phyloP scores from a whole-genome alignment of 768 basidiomycete species.

The Omphalotus guepiniiformis region DNA sequence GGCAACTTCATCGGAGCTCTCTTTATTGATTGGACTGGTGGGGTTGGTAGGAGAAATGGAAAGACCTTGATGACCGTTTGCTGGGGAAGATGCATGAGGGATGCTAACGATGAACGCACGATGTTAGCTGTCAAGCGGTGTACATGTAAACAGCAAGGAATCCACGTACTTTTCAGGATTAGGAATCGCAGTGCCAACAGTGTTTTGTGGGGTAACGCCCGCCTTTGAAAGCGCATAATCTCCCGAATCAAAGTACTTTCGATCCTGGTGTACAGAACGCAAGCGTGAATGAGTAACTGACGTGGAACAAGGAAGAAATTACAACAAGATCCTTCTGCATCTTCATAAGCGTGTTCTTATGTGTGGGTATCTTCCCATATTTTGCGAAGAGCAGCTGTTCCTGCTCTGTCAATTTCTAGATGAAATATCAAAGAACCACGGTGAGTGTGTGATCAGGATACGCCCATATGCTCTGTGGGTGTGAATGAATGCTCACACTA shows the following conservation, averaged over 20 bases:
- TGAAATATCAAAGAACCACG: slow-evolving; percentile 5
- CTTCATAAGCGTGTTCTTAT: slow-evolving; percentile 90
- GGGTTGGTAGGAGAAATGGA: slow-evolving; percentile 76
- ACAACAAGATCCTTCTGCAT: slow-evolving; percentile 77
- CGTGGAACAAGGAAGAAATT: too few species aligned
- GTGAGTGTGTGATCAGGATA: slow-evolving; percentile 12
- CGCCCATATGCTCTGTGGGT: slow-evolving; percentile 1
- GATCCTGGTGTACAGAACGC: slow-evolving; percentile 57
- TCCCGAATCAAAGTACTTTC: slow-evolving; percentile 99
- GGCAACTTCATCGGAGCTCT: slow-evolving; percentile 5
- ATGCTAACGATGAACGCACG: slow-evolving; percentile 60
- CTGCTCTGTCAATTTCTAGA: slow-evolving; percentile 76
- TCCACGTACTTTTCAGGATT: slow-evolving; percentile 90
- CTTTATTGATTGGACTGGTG: slow-evolving; percentile 47
- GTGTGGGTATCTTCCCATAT: slow-evolving; percentile 91
- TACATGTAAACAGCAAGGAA: slow-evolving; percentile 2
- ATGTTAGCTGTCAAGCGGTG: not conserved
- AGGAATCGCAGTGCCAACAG: slow-evolving; percentile 96
- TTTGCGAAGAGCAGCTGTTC: slow-evolving; percentile 92
- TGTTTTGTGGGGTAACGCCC: slow-evolving; percentile 79
- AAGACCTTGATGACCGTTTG: slow-evolving; percentile 47
- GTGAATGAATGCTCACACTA: slow-evolving; percentile 52
- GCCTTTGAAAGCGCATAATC: slow-evolving; percentile 98
- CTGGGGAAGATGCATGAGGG: slow-evolving; percentile 79
- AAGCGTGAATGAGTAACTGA: slow-evolving; percentile 10